Percentiles rank a stretch among this genome's conserved stretches.
phyloP scores from a whole-genome alignment of 2,329 filamentous ascomycete genomes.

The Ampelomyces quisqualis region DNA sequence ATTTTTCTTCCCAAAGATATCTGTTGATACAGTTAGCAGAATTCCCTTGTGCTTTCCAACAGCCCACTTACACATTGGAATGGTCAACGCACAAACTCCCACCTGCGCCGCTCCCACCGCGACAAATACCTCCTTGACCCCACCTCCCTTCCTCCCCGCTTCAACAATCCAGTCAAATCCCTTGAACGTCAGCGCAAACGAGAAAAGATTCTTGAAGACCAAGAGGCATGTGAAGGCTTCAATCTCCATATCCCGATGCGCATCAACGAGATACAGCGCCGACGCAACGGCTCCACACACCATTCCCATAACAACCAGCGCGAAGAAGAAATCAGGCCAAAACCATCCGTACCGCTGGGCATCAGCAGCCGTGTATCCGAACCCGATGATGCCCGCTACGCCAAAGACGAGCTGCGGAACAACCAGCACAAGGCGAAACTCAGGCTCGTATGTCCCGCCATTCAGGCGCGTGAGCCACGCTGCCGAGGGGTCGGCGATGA shows the following conservation, averaged over 20 bases:
- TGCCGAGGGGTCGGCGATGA: constrained; percentile 72
- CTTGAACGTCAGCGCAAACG: constrained; percentile 78
- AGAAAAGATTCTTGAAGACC: constrained; percentile 94
- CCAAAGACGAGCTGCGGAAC: constrained; percentile 79
- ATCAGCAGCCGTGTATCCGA: constrained; percentile 70
- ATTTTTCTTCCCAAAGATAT: constrained; percentile 42
- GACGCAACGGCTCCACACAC: constrained; percentile 85
- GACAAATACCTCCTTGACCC: constrained; percentile 66
- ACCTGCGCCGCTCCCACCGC: constrained; percentile 76
- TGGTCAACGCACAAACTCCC: constrained; percentile 69
- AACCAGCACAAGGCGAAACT: constrained; percentile 82
- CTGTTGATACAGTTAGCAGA: constrained; percentile 12
- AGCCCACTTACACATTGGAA: constrained; percentile 72
- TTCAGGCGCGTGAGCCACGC: constrained; percentile 71
- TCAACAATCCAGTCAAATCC: constrained; percentile 79
- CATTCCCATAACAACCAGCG: constrained; percentile 82
- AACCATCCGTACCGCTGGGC: constrained; percentile 66
- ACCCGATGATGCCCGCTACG: constrained; percentile 78
- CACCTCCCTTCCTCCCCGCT: constrained; percentile 47
- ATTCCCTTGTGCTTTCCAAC: background rate
- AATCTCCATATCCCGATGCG: constrained; percentile 80
- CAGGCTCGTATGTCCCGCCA: constrained; percentile 82
- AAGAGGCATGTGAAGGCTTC: constrained; percentile 88
- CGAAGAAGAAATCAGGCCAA: constrained; percentile 79
- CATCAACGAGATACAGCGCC: constrained; percentile 87